Evolutionary conservation across 2,329 filamentous ascomycete genomes (phyloP), one percentile per base, ranked within the genome.

Genomic region (Aspergillus ochraceoroseus): DNA sequence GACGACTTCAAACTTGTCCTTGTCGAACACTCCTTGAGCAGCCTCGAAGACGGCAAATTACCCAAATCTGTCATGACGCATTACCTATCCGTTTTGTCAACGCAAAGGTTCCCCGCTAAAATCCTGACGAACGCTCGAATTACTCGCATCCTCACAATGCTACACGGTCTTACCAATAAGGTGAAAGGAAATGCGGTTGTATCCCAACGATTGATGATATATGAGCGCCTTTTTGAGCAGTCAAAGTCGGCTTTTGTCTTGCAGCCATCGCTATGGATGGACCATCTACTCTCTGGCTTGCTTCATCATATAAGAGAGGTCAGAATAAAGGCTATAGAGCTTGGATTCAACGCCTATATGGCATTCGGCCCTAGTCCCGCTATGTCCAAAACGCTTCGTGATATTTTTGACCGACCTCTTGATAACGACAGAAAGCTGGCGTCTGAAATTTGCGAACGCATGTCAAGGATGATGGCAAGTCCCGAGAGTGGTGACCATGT

Each of bases 1-100:
- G 79, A 82, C 39, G 87, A 95, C 18, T 94, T 95, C 59, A 82
- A 80, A 38, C 64, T 79, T 11, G 92, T 87, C 59, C 73, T 95
- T 38, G 67, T 95, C 26, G 89, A 96, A 42, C 82, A 89, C 49
- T 81, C 83, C 37, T 85, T 94, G 46, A 76, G 76, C 32, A 79
- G 78, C 7, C 79, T 95, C 37, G 77, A 85, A 53, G 81, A 90
- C 45, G 61, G 72, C 2, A 70, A 74, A 3, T 70, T 79, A 11
- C 78, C 88, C 1, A 96, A 96, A 55, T 81, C 86, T 11, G 71
- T 94, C 7, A 73, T 85, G 19, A 85, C 85, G 23, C 82, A 85
- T 51, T 75, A 94, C 52, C 81, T 95, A 72, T 83, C 88, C 47
- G 74, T 94, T 4, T 71, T 95, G 9, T 83, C 82, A 30, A 79